A percentile compares a stretch with the other conserved stretches of the same genome.
These are phyloP conservation scores for Candida dendrica DNA, from an alignment of 805 yeast genomes.

Conservation along the genomic window DNA sequence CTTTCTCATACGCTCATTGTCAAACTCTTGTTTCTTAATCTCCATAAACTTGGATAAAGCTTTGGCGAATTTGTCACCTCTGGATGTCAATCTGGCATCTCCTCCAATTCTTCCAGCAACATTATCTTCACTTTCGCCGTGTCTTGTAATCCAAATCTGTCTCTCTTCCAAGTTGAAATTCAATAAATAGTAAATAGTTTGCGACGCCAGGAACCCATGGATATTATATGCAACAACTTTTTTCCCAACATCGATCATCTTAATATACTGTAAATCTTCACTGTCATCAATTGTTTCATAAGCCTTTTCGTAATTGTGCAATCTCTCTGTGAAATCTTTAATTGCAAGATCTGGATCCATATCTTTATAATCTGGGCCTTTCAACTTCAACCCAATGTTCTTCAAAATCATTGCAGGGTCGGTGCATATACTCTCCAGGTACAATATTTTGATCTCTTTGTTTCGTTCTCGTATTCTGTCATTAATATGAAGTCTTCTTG, in stretches of 20 bases:
- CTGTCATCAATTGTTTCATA: constrained; percentile 85
- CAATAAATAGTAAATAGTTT: constrained; percentile 81
- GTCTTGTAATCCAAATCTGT: constrained; percentile 92
- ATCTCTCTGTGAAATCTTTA: constrained; percentile 73
- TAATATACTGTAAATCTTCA: constrained; percentile 74
- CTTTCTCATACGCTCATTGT: constrained; percentile 51
- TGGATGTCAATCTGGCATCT: constrained; percentile 69
- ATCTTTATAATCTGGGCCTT: constrained; percentile 87
- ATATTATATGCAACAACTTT: constrained; percentile 90
- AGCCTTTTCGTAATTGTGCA: constrained; percentile 78
- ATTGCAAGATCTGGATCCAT: constrained; percentile 81
- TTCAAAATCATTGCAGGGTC: constrained; percentile 73
- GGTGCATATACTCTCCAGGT: constrained; percentile 81
- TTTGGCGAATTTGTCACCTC: constrained; percentile 70
- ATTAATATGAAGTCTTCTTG: constrained; percentile 53
- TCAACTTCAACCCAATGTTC: constrained; percentile 75
- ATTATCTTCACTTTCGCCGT: constrained; percentile 88
- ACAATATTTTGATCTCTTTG: constrained; percentile 68
- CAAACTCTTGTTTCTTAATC: constrained; percentile 61
- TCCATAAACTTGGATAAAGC: constrained; percentile 72
- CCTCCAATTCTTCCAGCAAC: constrained; percentile 88
- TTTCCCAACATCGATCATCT: constrained; percentile 93
- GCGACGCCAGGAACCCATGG: constrained; percentile 84
- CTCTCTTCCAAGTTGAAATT: constrained; percentile 85
- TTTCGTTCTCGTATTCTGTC: constrained; percentile 49